Evolutionary conservation across 75 land plant species (phyloP), one percentile per base, ranked within the genome.

Genomic region (Cupressus sempervirens): DNA sequence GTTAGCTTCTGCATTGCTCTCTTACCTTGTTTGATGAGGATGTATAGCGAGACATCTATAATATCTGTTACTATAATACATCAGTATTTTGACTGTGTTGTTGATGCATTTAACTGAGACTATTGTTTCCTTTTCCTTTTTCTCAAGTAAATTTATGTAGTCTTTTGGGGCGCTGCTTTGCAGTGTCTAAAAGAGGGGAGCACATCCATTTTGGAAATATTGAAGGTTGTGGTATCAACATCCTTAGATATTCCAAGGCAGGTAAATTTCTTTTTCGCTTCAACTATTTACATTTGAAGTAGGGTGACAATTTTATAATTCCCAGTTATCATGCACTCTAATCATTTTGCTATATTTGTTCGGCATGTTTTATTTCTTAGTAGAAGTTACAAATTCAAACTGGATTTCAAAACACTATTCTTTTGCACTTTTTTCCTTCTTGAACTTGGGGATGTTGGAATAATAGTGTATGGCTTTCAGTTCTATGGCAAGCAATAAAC

Each of bases 141-240:
- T 85, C 75, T 38, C 8, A 14, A 82, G 58, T 80, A 76, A 29
- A 80, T 48, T 81, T 34, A 36, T 53, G 76, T 65, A 46, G 10
- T 45, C 46, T 90, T 23, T 67, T 87, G 80, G 32, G 32, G 76
- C 8, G 40, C 65, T 89, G 46, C 86, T 87, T 72, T 50, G 11
- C 92, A 97, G 99, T 86, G 96, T 73, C 81, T 94, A 58, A 90
- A 91, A 84, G 99, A 94, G 81, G 92, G 86, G 77, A 89, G 86
- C 70, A 88, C 86, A 38, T 96, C 99, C 8, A 56, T 97, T 23
- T 36, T 97, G 88, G 99, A 92, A 85, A 93, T 97, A 81, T 45
- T 91, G 82, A 97, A 94, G 89, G 90, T 95, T 85, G 93, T 91
- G 80, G 87, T 92, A 80, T 26, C 81, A 38, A 89, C 93, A 79